phyloP scores from a whole-genome alignment of 2,329 filamentous ascomycete genomes.

The Hypoxylon sp. region DNA sequence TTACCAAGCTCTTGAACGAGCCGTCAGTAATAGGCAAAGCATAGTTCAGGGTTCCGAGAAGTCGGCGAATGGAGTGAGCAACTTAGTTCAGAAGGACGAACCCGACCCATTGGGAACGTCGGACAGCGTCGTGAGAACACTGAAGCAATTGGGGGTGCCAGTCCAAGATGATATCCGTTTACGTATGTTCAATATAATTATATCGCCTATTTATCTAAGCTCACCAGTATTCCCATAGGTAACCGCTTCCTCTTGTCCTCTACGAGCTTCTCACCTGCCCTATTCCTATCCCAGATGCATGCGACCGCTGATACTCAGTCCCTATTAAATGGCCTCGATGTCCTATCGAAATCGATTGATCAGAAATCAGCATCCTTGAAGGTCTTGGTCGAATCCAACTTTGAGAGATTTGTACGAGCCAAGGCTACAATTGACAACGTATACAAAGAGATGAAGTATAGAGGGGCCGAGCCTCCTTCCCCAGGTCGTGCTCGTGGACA shows the following conservation, averaged over 20 bases:
- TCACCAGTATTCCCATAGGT: slow-evolving; percentile 61
- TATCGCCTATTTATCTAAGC: slow-evolving; percentile 34
- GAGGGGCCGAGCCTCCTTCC: slow-evolving; percentile 68
- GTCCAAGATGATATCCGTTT: slow-evolving; percentile 87
- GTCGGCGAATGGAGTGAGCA: slow-evolving; percentile 76
- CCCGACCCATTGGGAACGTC: slow-evolving; percentile 90
- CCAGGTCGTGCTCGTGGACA: slow-evolving; percentile 63
- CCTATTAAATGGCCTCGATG: slow-evolving; percentile 85
- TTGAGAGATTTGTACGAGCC: slow-evolving; percentile 96
- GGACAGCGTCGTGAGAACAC: slow-evolving; percentile 85
- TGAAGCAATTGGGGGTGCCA: slow-evolving; percentile 82
- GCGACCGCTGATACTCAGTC: slow-evolving; percentile 85
- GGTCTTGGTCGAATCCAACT: slow-evolving; percentile 96
- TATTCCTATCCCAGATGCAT: slow-evolving; percentile 95
- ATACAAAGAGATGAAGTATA: slow-evolving; percentile 95
- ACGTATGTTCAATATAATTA: slow-evolving; percentile 65
- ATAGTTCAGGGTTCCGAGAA: slow-evolving; percentile 77
- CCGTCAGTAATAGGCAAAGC: slow-evolving; percentile 77
- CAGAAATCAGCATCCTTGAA: slow-evolving; percentile 98
- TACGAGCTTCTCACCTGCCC: slow-evolving; percentile 91
- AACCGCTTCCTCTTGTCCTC: slow-evolving; percentile 97
- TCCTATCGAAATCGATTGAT: slow-evolving; percentile 91
- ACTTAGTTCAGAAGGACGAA: slow-evolving; percentile 90
- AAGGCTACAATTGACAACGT: slow-evolving; percentile 99
- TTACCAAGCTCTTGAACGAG: slow-evolving; percentile 86